These are phyloP conservation scores for Plasmodium vivax DNA, from an alignment of 169 alveolate genomes.

Conservation along the genomic window DNA sequence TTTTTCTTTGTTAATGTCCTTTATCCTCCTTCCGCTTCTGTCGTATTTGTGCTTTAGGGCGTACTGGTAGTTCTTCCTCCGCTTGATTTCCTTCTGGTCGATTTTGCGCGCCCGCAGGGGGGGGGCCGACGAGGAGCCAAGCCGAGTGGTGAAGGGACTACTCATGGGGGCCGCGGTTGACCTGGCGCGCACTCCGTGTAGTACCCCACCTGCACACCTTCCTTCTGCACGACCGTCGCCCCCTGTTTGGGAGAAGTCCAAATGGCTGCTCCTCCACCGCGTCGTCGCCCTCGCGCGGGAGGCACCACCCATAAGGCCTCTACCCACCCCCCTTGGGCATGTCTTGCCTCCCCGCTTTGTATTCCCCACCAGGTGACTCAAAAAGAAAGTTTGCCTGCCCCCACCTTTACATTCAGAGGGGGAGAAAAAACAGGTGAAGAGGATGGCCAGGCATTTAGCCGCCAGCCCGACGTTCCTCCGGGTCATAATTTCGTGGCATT, in stretches of 20 bases:
- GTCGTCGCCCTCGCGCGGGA: not conserved
- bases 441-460: not conserved
- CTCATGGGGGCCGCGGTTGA: not conserved
- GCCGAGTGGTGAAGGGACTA: not conserved
- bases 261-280: not conserved
- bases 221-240: not conserved
- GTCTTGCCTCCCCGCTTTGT: not conserved
- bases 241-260: not conserved
- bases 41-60: slow-evolving; percentile 73
- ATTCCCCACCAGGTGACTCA: not conserved
- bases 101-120: slow-evolving; percentile 30
- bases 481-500: not conserved
- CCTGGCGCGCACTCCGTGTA: not conserved
- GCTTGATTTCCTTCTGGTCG: slow-evolving; percentile 59
- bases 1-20: slow-evolving; percentile 53
- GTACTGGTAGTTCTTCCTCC: slow-evolving; percentile 67
- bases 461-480: not conserved
- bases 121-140: not conserved
- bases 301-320: not conserved
- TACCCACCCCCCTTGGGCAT: not conserved
- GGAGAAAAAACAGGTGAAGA: not conserved
- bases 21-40: slow-evolving; percentile 58
- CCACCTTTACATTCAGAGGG: not conserved
- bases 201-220: not conserved
- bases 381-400: not conserved